Evolutionary conservation across 768 basidiomycete genomes (phyloP).

Genomic region (Pleurotus ostreatus): DNA sequence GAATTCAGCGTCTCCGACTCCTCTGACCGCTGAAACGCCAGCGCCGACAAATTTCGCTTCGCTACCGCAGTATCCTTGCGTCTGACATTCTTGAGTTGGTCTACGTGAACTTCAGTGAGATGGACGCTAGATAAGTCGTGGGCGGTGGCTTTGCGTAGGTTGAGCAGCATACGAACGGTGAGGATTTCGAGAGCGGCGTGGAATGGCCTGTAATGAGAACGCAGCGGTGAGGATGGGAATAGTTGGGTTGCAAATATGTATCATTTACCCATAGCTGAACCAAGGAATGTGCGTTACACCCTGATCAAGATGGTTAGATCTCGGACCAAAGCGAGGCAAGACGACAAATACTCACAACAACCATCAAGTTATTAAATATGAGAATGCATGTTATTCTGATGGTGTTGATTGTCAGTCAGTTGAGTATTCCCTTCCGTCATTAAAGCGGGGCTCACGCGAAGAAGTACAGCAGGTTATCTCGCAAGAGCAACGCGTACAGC

Average conservation of each 20-base stretch:
- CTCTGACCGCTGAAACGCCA: conserved; percentile 1
- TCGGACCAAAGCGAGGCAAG: too few species aligned
- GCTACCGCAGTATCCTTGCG: not conserved
- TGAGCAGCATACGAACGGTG: conserved; percentile 42
- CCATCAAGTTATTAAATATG: conserved; percentile 45
- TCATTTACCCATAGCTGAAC: conserved; percentile 40
- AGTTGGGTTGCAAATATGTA: not conserved
- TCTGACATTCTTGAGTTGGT: not conserved
- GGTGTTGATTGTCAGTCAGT: not conserved
- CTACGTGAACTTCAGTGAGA: not conserved
- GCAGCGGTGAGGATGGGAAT: not conserved
- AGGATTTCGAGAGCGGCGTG: conserved; percentile 44
- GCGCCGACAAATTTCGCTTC: not conserved
- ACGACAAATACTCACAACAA: conserved; percentile 25
- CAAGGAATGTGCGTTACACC: conserved; percentile 42
- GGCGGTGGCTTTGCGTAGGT: conserved; percentile 32
- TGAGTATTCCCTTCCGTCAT: not conserved
- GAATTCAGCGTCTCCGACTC: not conserved
- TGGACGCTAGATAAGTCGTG: not conserved
- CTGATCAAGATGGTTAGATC: conserved; percentile 15
- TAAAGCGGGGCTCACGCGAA: conserved; percentile 27
- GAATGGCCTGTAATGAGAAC: conserved; percentile 29
- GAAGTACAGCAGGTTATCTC: conserved; percentile 43
- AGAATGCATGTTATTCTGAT: conserved; percentile 33
- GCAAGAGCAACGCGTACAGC: conserved; percentile 31